Conservation (phyloP, 2,329 filamentous ascomycete species). For the Epichloe amarillans region DNA sequence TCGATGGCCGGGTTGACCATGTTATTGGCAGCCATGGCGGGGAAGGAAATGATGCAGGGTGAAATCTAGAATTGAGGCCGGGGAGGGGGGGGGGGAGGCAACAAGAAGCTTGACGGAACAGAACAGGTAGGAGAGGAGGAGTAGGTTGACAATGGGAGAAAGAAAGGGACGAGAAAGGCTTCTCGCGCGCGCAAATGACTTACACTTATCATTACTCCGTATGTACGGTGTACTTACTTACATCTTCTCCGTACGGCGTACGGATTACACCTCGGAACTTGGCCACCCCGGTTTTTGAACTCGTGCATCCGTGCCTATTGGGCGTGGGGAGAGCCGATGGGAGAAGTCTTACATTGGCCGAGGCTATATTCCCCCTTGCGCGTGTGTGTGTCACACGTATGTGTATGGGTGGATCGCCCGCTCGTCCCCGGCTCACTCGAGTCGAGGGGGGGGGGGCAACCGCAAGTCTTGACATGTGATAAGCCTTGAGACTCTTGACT, state of each 20-base stretch:
- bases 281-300: background rate
- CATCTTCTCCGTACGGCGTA: background rate
- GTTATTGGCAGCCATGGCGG: constrained; percentile 45
- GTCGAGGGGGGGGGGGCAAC: constrained; percentile 11
- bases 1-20: constrained; percentile 47
- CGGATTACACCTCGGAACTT: constrained; percentile 3
- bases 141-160: background rate
- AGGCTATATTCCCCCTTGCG: too few relatives aligned
- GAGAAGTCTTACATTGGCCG: too few relatives aligned
- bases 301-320: constrained; percentile 3
- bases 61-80: too few relatives aligned
- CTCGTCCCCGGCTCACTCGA: constrained; percentile 6
- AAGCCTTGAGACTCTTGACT: too few relatives aligned
- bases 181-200: background rate
- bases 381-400: too few relatives aligned
- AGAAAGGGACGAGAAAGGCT: background rate
- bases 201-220: background rate
- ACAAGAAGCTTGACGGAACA: too few relatives aligned
- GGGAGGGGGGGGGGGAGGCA: too few relatives aligned
- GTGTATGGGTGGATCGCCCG: too few relatives aligned
- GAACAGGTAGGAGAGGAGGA: background rate
- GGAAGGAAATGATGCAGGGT: too few relatives aligned
- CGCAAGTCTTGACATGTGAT: constrained; percentile 21
- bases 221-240: too few relatives aligned
- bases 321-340: background rate